A percentile compares a stretch with the other conserved stretches of the same genome.
Conservation (phyloP, 164 flowering plant genomes). For the Houttuynia cordata region DNA sequence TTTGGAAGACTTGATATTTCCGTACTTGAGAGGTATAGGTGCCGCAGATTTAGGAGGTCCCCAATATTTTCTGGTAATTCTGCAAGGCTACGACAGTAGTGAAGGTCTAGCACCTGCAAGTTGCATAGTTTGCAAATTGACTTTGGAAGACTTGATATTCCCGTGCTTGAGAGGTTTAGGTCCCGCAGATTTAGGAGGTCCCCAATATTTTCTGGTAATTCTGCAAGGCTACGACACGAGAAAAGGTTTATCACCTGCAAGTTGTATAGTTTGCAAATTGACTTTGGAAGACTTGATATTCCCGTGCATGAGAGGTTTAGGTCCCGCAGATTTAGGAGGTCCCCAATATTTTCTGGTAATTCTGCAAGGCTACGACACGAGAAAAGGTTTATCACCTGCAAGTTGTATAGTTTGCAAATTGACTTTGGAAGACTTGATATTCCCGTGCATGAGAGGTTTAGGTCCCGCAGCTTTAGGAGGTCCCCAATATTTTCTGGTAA, state of each 20-base stretch:
- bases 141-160: background rate
- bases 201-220: conserved; percentile 2
- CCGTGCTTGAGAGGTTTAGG: background rate
- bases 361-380: background rate
- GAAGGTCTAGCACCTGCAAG: background rate
- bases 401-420: background rate
- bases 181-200: background rate
- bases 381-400: background rate
- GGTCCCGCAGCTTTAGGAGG: background rate
- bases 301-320: background rate
- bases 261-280: background rate
- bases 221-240: background rate
- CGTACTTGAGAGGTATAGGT: background rate
- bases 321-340: background rate
- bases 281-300: conserved; percentile 1
- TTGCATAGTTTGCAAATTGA: conserved; percentile 1
- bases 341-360: conserved; percentile 2
- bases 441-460: background rate
- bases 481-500: conserved; percentile 3
- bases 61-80: background rate
- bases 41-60: background rate
- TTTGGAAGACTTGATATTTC: background rate
- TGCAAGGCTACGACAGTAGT: background rate
- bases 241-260: background rate
- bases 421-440: conserved; percentile 2